Percentiles rank a stretch among this genome's conserved stretches.
Evolutionary conservation across 2,329 filamentous ascomycete species (phyloP).

Genomic region (Pseudocercospora macadamiae): DNA sequence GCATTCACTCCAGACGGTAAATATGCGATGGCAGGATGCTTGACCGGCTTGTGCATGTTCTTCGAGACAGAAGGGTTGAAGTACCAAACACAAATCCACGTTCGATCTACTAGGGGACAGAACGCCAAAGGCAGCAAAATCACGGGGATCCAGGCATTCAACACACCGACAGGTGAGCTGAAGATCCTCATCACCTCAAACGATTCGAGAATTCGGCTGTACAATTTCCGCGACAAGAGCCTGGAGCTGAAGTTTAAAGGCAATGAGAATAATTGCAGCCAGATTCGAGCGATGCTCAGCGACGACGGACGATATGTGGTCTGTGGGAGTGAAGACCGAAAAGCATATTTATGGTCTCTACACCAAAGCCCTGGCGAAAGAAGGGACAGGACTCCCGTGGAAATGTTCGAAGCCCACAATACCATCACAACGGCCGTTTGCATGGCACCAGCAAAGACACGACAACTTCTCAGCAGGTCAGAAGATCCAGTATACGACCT

Average conservation of each 20-base stretch:
- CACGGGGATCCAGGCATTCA: constrained; percentile 82
- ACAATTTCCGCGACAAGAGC: constrained; percentile 81
- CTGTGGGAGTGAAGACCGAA: constrained; percentile 89
- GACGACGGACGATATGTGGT: constrained; percentile 86
- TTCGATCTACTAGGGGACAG: constrained; percentile 87
- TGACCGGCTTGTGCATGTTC: constrained; percentile 84
- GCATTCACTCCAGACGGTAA: constrained; percentile 92
- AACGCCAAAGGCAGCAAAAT: constrained; percentile 98
- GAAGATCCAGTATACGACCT: constrained; percentile 94
- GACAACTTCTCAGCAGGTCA: constrained; percentile 75
- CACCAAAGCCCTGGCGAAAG: constrained; percentile 62
- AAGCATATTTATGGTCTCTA: constrained; percentile 88
- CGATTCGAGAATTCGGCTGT: constrained; percentile 87
- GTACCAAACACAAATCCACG: constrained; percentile 81
- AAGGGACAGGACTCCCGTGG: constrained; percentile 78
- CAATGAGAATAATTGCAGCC: constrained; percentile 85
- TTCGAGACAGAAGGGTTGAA: constrained; percentile 92
- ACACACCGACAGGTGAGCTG: constrained; percentile 65
- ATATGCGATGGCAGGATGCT: constrained; percentile 81
- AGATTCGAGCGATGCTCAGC: constrained; percentile 87
- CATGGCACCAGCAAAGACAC: constrained; percentile 78
- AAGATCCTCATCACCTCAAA: constrained; percentile 93
- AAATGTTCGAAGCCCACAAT: constrained; percentile 88
- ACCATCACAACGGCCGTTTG: constrained; percentile 87
- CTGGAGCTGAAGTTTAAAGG: constrained; percentile 90